phyloP scores from a whole-genome alignment of 2,329 filamentous ascomycete species.

The Aspergillus tubingensis region DNA sequence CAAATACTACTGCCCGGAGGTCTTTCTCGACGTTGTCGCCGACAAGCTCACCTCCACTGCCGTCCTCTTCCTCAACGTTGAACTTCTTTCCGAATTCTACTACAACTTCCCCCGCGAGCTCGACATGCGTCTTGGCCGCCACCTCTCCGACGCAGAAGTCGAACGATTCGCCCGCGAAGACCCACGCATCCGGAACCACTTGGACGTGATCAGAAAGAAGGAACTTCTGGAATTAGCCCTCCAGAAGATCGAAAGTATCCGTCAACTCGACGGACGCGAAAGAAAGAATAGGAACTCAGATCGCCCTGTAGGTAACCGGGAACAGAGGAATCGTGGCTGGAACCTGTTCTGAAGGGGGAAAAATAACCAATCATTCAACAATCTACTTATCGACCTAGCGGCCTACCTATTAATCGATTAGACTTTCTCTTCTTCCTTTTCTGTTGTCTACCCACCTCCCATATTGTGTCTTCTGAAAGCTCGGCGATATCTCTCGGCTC shows the following conservation, averaged over 20 bases:
- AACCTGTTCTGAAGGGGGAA: slow-evolving; percentile 43
- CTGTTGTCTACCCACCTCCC: neutral
- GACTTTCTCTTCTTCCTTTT: neutral
- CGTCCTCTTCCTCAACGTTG: slow-evolving; percentile 95
- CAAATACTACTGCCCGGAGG: slow-evolving; percentile 95
- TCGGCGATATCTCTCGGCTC: neutral
- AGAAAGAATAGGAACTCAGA: slow-evolving; percentile 55
- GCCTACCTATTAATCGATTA: neutral
- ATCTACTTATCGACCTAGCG: neutral
- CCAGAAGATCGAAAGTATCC: slow-evolving; percentile 90
- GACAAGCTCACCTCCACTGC: slow-evolving; percentile 93
- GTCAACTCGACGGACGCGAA: slow-evolving; percentile 74
- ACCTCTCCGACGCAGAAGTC: slow-evolving; percentile 75
- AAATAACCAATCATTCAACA: neutral
- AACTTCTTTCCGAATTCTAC: slow-evolving; percentile 94
- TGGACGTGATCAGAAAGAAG: slow-evolving; percentile 90
- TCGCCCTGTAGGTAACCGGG: slow-evolving; percentile 37
- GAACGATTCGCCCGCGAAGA: slow-evolving; percentile 93
- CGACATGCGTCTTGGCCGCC: slow-evolving; percentile 79
- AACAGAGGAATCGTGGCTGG: slow-evolving; percentile 45
- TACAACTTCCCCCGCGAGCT: slow-evolving; percentile 95
- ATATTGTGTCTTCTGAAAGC: neutral
- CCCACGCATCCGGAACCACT: slow-evolving; percentile 80
- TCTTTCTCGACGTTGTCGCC: slow-evolving; percentile 96
- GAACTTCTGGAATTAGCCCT: slow-evolving; percentile 90